Evolutionary conservation across 2,329 filamentous ascomycete species (phyloP), one percentile per base, ranked within the genome.

Genomic region (Thielaviopsis cerberus): DNA sequence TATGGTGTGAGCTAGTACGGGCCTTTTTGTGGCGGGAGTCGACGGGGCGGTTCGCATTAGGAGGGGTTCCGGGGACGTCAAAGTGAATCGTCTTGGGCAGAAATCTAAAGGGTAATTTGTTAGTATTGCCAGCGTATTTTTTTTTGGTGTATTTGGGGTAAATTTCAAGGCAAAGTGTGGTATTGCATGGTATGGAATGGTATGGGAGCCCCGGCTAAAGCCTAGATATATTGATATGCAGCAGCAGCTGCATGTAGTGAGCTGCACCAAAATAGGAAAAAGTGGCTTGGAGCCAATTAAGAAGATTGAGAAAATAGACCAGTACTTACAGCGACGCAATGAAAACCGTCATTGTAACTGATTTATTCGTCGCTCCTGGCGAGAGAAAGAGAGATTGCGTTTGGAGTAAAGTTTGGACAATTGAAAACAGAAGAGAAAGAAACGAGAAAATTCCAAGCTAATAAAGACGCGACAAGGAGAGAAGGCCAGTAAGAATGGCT

Each of bases 41-140:
- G 61, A 63, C 64, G 62, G 63, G 53, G 62, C 66, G 63, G 55
- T 68, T 68, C 63, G 65, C 68, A 61, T 67, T 72, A 59, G 69
- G 71, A 55, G 74, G 73, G 30, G 74, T 76, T 45, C 76, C 75
- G 11, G 80, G 79, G 59, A 86, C 76, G 64, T 83, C 83, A 69
- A 97, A 97, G 69, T 94, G 83, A 66, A 95, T 77, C 48, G 91
- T 97, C 69, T 94, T 90, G 34, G 91, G 91, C 37, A 96, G 79
- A 68, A 95, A 95, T 59, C 90, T 95, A 67, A 11, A 26, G 15
- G 24, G 26, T 20, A 26, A 37, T 7, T 27, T 25, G 53, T 59
- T 62, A 55, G 54, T n/a, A 22, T 27, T 20, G 23, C 48, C n/a
- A 13, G n/a, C n/a, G 20, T n/a, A 41, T 24, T 55, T 45, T 3